Evolutionary conservation across 768 basidiomycete genomes (phyloP), one percentile per base, ranked within the genome.

Genomic region (Psilocybe subaeruginosa): DNA sequence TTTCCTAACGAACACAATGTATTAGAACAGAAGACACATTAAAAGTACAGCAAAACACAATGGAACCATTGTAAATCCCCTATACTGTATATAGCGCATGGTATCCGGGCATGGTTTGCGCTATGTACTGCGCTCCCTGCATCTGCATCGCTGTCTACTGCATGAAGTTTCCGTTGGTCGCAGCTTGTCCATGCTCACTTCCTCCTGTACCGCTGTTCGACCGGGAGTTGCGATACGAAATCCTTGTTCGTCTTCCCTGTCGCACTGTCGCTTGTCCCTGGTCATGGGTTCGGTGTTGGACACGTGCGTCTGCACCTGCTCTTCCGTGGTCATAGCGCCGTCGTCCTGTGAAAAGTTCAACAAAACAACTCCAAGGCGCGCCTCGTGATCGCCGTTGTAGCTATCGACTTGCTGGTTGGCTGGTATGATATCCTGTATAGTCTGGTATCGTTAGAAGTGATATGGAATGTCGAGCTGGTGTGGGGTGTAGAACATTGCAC

Each of bases 21-120:
- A 71, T 63, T 73, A 71, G 74, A 70, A 59, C 58, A 68, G 59
- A 72, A 70, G 61, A 66, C 66, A 66, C 62, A 70, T 57, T 59
- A 68, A 62, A 30, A 63, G 71, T 73, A 72, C 75, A 70, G 75
- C 72, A 75, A 66, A 69, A 73, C 69, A 76, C 4, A 54, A 89
- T 93, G 76, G 73, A 95, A 95, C 94, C 94, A 97, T 85, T 96
- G 91, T 69, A 97, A 74, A 77, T 97, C 94, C 30, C 92, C 92
- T 68, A 97, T 86, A 23, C 67, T 69, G 47, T 64, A 72, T 94
- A 95, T 76, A 95, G 72, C 54, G 91, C 85, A 70, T 95, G 92
- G 64, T 82, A 60, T 74, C 73, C 71, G 73, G 66, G 70, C 71
- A 62, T 51, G 11, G 58, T 63, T 55, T 62, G 77, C 73, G 73